Conservation (phyloP, 1,284 basidiomycete genomes). For the Stygiomarasmius scandens region DNA sequence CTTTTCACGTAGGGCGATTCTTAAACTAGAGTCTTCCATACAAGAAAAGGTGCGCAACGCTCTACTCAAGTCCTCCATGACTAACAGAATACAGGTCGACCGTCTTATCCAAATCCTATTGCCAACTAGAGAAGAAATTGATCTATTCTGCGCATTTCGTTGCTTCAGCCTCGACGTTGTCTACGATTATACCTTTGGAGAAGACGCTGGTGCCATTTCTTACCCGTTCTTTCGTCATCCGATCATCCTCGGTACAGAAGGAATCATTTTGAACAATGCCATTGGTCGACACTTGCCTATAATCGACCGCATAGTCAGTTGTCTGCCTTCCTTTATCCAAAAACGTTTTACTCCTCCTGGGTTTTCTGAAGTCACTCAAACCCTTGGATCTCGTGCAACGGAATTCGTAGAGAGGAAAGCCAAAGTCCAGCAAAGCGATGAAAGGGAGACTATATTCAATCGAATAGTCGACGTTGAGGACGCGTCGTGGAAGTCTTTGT, state of each 20-base stretch:
- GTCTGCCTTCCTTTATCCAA: neutral
- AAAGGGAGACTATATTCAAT: neutral
- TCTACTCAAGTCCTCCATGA: neutral
- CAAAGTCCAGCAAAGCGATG: neutral
- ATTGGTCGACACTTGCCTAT: neutral
- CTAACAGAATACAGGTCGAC: neutral
- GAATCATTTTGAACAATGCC: neutral
- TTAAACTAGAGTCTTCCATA: slow-evolving; percentile 2
- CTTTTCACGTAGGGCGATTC: slow-evolving; percentile 6
- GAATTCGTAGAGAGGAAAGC: neutral
- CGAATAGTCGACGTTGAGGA: neutral
- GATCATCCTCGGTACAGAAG: neutral
- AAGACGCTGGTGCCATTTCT: slow-evolving; percentile 3
- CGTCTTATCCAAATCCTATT: slow-evolving; percentile 5
- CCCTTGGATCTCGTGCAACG: neutral
- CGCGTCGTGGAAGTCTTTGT: neutral
- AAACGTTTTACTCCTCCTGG: neutral
- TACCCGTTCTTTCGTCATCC: neutral
- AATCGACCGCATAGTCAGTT: neutral
- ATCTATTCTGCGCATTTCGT: neutral
- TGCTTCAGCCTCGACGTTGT: neutral
- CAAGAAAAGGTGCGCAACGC: slow-evolving; percentile 5
- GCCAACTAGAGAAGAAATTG: neutral
- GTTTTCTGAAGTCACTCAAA: neutral
- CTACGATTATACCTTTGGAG: neutral